Conservation (phyloP, 1,284 basidiomycete genomes). For the Phaffia rhodozyma region DNA sequence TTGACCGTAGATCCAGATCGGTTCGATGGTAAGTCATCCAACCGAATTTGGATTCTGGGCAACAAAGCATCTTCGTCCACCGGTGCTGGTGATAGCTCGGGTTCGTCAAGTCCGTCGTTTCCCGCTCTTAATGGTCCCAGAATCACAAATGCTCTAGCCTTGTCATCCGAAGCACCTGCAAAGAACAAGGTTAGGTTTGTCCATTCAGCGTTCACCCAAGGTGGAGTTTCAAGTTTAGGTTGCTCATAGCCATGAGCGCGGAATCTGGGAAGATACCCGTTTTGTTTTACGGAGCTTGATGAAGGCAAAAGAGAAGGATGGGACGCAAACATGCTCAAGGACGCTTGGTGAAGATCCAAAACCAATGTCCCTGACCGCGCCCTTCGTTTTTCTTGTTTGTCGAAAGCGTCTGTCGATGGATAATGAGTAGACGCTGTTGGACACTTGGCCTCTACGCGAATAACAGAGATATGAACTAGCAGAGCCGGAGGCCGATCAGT, state of each 20-base stretch:
- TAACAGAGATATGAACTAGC: neutral
- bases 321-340: too few species aligned
- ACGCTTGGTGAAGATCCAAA: too few species aligned
- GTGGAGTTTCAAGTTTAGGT: neutral
- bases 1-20: neutral
- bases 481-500: neutral
- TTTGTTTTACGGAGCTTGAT: too few species aligned
- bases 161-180: slow-evolving; percentile 11
- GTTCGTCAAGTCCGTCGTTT: slow-evolving; percentile 2
- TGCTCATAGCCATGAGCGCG: neutral
- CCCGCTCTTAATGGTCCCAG: slow-evolving; percentile 19
- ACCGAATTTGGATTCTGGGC: slow-evolving; percentile 4
- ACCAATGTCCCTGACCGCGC: too few species aligned
- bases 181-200: neutral
- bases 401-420: too few species aligned
- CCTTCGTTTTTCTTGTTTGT: too few species aligned
- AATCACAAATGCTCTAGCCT: slow-evolving; percentile 23
- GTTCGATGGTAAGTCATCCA: neutral
- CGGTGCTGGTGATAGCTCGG: slow-evolving; percentile 10
- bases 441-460: too few species aligned
- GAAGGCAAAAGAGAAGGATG: too few species aligned
- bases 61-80: slow-evolving; percentile 12
- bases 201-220: slow-evolving; percentile 6
- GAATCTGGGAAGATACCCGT: too few species aligned
- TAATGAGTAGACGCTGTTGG: too few species aligned